A percentile compares a stretch with the other conserved stretches of the same genome.
These are phyloP conservation scores for Aspergillus sp. DNA, from an alignment of 2,329 filamentous ascomycete genomes.

Conservation along the genomic window DNA sequence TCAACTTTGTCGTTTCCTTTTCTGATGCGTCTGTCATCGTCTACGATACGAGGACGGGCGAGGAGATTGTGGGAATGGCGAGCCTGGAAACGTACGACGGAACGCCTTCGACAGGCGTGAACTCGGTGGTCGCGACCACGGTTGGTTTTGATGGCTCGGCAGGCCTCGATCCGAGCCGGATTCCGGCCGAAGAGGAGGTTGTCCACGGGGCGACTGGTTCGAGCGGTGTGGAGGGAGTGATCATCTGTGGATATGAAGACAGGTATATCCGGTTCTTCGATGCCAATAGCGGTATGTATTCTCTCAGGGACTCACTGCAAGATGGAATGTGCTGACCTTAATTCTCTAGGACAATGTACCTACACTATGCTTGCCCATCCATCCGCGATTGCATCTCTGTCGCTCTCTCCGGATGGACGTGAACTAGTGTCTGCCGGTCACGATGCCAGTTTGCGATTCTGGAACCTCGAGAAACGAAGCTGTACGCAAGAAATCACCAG, in stretches of 20 bases:
- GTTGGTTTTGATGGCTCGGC: constrained; percentile 69
- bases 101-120: constrained; percentile 78
- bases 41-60: constrained; percentile 87
- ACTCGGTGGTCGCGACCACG: constrained; percentile 85
- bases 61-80: constrained; percentile 89
- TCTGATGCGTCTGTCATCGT: constrained; percentile 86
- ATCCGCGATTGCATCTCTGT: constrained; percentile 85
- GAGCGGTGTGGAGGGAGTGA: constrained; percentile 82
- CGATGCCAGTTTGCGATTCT: constrained; percentile 93
- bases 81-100: constrained; percentile 92
- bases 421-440: constrained; percentile 96
- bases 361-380: constrained; percentile 98
- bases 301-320: not conserved
- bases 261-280: constrained; percentile 96
- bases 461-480: constrained; percentile 91
- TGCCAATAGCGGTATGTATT: constrained; percentile 87
- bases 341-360: constrained; percentile 81
- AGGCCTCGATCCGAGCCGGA: constrained; percentile 61
- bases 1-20: constrained; percentile 91
- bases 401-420: constrained; percentile 85
- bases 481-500: constrained; percentile 95
- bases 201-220: constrained; percentile 80
- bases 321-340: constrained; percentile 16
- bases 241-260: constrained; percentile 96
- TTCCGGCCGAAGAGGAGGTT: constrained; percentile 67